Evolutionary conservation across 169 alveolate species (phyloP).

Genomic region (Besnoitia besnoiti): DNA sequence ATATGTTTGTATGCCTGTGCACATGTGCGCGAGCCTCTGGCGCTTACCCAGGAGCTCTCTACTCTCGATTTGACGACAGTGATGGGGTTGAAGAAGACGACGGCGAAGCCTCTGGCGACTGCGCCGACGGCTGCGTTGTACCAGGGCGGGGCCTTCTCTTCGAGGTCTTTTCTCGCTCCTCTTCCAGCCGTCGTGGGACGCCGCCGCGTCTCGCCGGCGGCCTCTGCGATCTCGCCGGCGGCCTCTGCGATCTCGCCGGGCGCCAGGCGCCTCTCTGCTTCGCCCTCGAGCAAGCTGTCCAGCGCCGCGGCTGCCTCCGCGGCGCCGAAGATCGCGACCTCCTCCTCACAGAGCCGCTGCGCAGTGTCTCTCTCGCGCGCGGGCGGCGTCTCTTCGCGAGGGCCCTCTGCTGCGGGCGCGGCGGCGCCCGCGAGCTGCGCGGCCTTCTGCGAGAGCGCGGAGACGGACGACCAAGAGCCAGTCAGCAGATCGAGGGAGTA

Average conservation of each 20-base stretch:
- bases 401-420: too few species aligned
- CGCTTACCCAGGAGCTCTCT: constrained; percentile 67
- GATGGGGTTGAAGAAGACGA: constrained; percentile 65
- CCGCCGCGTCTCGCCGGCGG: neutral
- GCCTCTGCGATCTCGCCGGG: neutral
- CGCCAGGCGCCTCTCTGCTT: too few species aligned
- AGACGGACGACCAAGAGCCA: neutral
- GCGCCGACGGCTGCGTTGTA: constrained; percentile 59
- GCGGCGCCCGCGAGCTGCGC: neutral
- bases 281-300: too few species aligned
- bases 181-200: neutral
- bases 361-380: neutral
- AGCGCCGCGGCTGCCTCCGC: too few species aligned
- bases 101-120: constrained; percentile 65
- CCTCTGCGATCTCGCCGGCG: neutral
- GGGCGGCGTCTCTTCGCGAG: neutral
- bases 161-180: neutral
- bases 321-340: neutral
- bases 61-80: constrained; percentile 68
- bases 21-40: neutral
- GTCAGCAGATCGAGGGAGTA: constrained; percentile 11
- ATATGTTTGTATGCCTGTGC: neutral
- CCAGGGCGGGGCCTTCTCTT: constrained; percentile 61
- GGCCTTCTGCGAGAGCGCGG: neutral
- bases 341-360: neutral